Evolutionary conservation across 2,329 filamentous ascomycete species (phyloP), one percentile per base, ranked within the genome.

Genomic region (Colletotrichum higginsianum): DNA sequence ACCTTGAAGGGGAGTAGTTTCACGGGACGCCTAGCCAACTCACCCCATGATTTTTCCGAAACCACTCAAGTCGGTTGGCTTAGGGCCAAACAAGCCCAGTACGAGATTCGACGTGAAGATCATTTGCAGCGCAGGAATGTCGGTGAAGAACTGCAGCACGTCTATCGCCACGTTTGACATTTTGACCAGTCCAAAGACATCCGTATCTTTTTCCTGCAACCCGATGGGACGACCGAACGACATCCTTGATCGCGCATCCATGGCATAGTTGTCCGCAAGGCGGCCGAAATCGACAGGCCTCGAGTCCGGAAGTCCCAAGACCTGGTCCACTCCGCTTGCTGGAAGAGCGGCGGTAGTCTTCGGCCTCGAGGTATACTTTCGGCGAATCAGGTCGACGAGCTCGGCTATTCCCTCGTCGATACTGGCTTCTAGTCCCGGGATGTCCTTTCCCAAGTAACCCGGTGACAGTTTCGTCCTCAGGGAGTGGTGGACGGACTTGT

Each of bases 371-470:
- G 47, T 55, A 16, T 70, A 67, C 8, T 66, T 70, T 15, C 4
- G 12, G 16, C 55, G 46, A 15, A 75, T 71, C 61, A 75, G 57
- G 13, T 30, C 44, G 15, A 71, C 47, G n/a, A 75, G 60, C 0
- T 74, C 67, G 4, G 61, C 35, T 2, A 75, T 72, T 35, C 68
- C 69, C 3, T 47, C 66, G 30, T 74, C 44, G 16, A 75, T 73
- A 9, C 67, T 61, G 16, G 66, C 56, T 40, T 75, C 74, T 11
- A 75, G 47, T 9, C 66, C 55, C 3, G 73, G 73, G 21, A 73
- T 74, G 6, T 75, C 74, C 21, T 73, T 75, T 9, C 74, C 74
- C 23, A 61, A n/a, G 40, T 75, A 75, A 2, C 73, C 74, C 12
- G 73, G 63, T 16, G 62, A 62, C 8, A 74, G 8, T 13, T 74